Percentiles rank a stretch among this genome's conserved stretches.
phyloP scores from a whole-genome alignment of 2,329 filamentous ascomycete species.

The Coniochaeta prunicola region DNA sequence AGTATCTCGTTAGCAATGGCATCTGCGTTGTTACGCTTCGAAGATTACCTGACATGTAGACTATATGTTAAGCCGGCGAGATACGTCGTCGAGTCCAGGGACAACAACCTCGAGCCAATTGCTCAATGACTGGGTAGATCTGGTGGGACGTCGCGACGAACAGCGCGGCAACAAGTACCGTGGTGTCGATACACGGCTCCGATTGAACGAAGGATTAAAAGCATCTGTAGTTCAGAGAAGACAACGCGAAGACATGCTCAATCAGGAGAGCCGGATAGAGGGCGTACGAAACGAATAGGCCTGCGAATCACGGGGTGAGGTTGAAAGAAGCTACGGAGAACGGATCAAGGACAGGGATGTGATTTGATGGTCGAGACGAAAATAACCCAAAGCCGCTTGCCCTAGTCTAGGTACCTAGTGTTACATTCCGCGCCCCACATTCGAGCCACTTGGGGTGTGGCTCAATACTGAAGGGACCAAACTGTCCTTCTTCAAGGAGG shows the following conservation, averaged over 20 bases:
- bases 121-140: too few species aligned
- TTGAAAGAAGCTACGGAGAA: slow-evolving; percentile 5
- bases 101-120: too few species aligned
- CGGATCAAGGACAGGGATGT: not conserved
- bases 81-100: too few species aligned
- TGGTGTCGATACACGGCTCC: not conserved
- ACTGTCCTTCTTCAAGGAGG: too few species aligned
- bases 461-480: not conserved
- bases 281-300: not conserved
- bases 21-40: too few species aligned
- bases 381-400: not conserved
- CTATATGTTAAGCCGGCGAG: too few species aligned
- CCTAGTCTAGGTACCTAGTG: not conserved
- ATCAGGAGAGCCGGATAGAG: not conserved
- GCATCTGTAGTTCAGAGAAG: too few species aligned
- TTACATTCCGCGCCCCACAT: not conserved
- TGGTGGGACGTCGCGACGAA: too few species aligned
- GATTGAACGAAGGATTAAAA: too few species aligned
- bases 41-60: too few species aligned
- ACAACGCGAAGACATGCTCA: not conserved
- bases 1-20: too few species aligned
- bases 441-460: not conserved
- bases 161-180: too few species aligned
- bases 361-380: not conserved
- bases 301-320: slow-evolving; percentile 1